Evolutionary conservation across 108 stramenopile genomes (phyloP), one percentile per base, ranked within the genome.

Genomic region (Skeletonema menzelii): DNA sequence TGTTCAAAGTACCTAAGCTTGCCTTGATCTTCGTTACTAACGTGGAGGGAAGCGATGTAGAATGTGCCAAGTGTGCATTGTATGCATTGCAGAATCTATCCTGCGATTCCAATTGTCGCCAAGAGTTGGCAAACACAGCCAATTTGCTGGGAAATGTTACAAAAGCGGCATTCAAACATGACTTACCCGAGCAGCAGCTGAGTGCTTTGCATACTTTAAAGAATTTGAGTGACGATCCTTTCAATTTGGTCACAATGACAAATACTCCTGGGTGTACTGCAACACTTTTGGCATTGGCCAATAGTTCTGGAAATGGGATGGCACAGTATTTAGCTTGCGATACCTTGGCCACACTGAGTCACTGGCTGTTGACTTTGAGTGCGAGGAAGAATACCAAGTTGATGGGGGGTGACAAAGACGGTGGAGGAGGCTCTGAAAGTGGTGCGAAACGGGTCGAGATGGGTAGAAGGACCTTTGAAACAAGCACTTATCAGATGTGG

Each of bases 291-390:
- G 69, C 75, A 22, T 64, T 76, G 55, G 79, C 79, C 7, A 76
- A 71, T 58, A 69, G 76, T 60, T 49, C 58, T 19, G 59, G 44
- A 24, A 76, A 70, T 63, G 63, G 42, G 24, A 76, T 76, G 75
- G 75, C 75, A 20, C 75, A 76, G 59, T 81, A 65, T 65, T 72
- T 81, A 58, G 80, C 80, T 10, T 76, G 75, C 40, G 80, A 81
- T 67, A 76, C 80, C 5, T 72, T 81, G 70, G 75, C 80, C 22
- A 76, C 80, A 19, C 67, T 81, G 70, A 72, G 70, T 72, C 80
- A 81, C 67, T 81, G 80, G 80, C 57, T 81, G 55, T 61, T 72
- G 49, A 79, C 77, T 12, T 59, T 79, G 24, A 66, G 65, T 19
- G 57, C 70, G 15, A 69, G 70, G 15, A 79, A 71, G 53, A 71